Percentiles rank a stretch among this genome's conserved stretches.
Evolutionary conservation across 2,329 filamentous ascomycete species (phyloP).

Genomic region (Dichotomopilus funicola): DNA sequence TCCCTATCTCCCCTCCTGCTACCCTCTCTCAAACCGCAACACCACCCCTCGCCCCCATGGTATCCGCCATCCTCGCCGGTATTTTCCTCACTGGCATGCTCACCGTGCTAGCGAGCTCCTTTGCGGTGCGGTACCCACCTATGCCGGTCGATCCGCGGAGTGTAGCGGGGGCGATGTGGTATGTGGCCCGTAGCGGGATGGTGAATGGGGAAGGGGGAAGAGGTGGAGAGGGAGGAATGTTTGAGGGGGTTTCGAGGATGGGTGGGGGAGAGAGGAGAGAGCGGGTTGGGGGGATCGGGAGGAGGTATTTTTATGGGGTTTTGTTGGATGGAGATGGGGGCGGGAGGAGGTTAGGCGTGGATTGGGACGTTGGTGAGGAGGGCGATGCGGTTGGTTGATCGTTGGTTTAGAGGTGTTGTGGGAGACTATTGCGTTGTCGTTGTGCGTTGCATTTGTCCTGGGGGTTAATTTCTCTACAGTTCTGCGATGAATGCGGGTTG

Average conservation of each 20-base stretch:
- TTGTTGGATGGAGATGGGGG: slow-evolving; percentile 24
- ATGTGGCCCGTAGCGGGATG: slow-evolving; percentile 28
- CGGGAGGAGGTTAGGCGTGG: slow-evolving; percentile 24
- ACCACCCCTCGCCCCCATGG: slow-evolving; percentile 28
- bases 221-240: neutral
- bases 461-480: no score
- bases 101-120: slow-evolving; percentile 33
- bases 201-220: slow-evolving; percentile 20
- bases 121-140: slow-evolving; percentile 37
- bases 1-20: slow-evolving; percentile 22
- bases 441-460: neutral
- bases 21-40: no score
- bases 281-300: slow-evolving; percentile 25
- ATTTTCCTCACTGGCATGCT: slow-evolving; percentile 39
- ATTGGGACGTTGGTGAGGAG: slow-evolving; percentile 19
- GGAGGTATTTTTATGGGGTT: slow-evolving; percentile 29
- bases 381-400: slow-evolving; percentile 12
- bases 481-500: no score
- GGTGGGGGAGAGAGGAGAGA: slow-evolving; percentile 23
- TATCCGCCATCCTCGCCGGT: slow-evolving; percentile 36
- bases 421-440: neutral
- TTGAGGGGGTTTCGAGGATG: slow-evolving; percentile 24
- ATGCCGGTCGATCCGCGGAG: slow-evolving; percentile 43
- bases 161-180: slow-evolving; percentile 41
- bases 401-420: neutral